Evolutionary conservation across 257 asterid genomes (phyloP).

Genomic region (Solanum chiquidenum): DNA sequence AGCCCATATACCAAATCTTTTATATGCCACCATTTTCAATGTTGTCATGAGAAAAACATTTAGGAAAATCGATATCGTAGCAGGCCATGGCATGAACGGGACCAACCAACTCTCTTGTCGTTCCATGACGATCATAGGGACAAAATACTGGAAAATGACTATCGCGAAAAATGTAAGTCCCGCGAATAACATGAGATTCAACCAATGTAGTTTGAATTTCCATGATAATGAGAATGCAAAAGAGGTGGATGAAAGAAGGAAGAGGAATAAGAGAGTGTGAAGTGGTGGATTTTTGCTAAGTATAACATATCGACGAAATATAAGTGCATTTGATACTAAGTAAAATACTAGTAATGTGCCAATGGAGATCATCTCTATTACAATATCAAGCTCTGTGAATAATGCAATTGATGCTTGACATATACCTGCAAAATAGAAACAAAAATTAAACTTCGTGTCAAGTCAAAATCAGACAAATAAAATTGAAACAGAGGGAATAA

Average conservation of each 20-base stretch:
- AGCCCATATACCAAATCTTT: slow-evolving; percentile 31
- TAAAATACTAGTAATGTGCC: slow-evolving; percentile 35
- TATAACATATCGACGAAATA: slow-evolving; percentile 17
- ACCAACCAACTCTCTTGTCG: slow-evolving; percentile 19
- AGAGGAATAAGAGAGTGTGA: slow-evolving; percentile 17
- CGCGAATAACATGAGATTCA: slow-evolving; percentile 11
- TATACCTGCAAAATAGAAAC: slow-evolving; percentile 12
- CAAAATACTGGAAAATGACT: slow-evolving; percentile 4
- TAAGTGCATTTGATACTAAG: slow-evolving; percentile 30
- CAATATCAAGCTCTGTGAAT: slow-evolving; percentile 33
- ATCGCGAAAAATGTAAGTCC: not conserved
- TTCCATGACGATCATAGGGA: not conserved
- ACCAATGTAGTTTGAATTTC: slow-evolving; percentile 19
- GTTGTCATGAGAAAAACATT: slow-evolving; percentile 31
- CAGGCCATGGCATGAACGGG: slow-evolving; percentile 40
- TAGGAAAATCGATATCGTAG: slow-evolving; percentile 23
- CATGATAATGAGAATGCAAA: slow-evolving; percentile 24
- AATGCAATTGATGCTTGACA: slow-evolving; percentile 40
- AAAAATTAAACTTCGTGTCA: not conserved
- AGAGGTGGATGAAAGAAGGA: slow-evolving; percentile 17
- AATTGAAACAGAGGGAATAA: not conserved
- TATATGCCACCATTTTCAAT: slow-evolving; percentile 15
- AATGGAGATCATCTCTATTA: slow-evolving; percentile 29
- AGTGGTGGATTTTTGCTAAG: slow-evolving; percentile 8
- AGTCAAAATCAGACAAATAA: not conserved